Conservation (phyloP, 1,139 yeast species). For the Pichia kudriavzevii region DNA sequence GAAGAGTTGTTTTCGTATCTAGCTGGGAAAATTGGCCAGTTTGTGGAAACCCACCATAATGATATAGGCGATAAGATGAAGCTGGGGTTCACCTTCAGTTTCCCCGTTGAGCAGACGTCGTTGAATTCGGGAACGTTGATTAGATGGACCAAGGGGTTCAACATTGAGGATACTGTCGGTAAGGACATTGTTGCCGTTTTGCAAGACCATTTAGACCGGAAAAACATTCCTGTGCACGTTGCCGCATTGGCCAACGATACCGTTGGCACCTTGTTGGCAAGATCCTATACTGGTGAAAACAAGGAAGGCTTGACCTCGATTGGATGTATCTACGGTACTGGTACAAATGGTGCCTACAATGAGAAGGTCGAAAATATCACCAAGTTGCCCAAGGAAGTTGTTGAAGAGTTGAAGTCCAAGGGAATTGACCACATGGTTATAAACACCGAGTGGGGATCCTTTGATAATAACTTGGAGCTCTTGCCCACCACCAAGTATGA, state of each 20-base stretch:
- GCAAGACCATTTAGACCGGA: conserved; percentile 57
- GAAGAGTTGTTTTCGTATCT: conserved; percentile 61
- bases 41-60: conserved; percentile 55
- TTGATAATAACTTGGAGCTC: conserved; percentile 67
- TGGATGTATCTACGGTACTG: conserved; percentile 93
- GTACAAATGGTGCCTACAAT: conserved; percentile 90
- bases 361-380: conserved; percentile 65
- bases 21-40: conserved; percentile 59
- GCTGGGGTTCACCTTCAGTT: conserved; percentile 86
- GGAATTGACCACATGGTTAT: conserved; percentile 72
- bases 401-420: conserved; percentile 34
- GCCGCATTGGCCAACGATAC: conserved; percentile 93
- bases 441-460: conserved; percentile 97
- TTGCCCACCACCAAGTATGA: conserved; percentile 77
- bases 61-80: conserved; percentile 37
- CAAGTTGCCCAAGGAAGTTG: conserved; percentile 45
- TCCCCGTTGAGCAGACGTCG: conserved; percentile 83
- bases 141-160: conserved; percentile 94
- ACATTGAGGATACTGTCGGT: conserved; percentile 76
- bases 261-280: conserved; percentile 82
- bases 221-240: conserved; percentile 58
- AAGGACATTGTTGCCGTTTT: conserved; percentile 68
- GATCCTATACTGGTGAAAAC: conserved; percentile 71
- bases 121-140: conserved; percentile 69
- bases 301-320: conserved; percentile 62